phyloP scores from a whole-genome alignment of 2,329 filamentous ascomycete genomes.

The Chalaropsis ovoidea region DNA sequence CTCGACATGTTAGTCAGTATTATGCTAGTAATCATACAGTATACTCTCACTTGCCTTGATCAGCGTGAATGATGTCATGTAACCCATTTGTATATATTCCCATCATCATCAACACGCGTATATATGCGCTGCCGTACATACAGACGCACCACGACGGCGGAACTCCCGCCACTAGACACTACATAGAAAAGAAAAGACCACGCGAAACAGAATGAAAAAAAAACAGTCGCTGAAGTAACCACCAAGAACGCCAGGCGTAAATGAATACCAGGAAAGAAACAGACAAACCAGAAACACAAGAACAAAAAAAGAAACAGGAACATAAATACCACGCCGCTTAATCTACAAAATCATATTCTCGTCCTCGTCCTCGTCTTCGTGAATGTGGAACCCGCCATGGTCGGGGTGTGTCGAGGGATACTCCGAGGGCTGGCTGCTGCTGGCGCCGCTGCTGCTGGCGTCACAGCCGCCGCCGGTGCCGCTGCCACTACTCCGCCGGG shows the following conservation, averaged over 20 bases:
- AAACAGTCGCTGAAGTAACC: conserved; percentile 5
- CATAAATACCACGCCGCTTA: background rate
- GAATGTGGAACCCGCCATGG: conserved; percentile 34
- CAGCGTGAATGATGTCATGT: background rate
- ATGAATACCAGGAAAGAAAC: conserved; percentile 1
- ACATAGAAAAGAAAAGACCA: conserved; percentile 9
- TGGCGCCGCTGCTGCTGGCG: conserved; percentile 11
- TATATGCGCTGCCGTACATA: background rate
- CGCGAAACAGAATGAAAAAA: background rate
- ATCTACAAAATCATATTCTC: conserved; percentile 25
- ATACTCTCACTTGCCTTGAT: background rate
- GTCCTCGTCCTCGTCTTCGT: conserved; percentile 33
- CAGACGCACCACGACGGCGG: background rate
- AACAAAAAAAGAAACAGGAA: conserved; percentile 8
- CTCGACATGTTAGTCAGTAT: background rate
- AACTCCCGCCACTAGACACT: background rate
- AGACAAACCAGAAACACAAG: background rate
- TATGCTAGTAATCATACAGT: conserved; percentile 6
- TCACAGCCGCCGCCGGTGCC: background rate
- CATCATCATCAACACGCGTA: background rate
- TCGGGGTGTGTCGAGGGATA: conserved; percentile 45
- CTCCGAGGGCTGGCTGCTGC: conserved; percentile 46
- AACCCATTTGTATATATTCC: background rate
- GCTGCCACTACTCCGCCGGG: background rate
- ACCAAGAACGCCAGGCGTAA: background rate